A percentile compares a stretch with the other conserved stretches of the same genome.
These are phyloP conservation scores for Exophiala oligosperma DNA, from an alignment of 2,329 filamentous ascomycete genomes.

Conservation along the genomic window DNA sequence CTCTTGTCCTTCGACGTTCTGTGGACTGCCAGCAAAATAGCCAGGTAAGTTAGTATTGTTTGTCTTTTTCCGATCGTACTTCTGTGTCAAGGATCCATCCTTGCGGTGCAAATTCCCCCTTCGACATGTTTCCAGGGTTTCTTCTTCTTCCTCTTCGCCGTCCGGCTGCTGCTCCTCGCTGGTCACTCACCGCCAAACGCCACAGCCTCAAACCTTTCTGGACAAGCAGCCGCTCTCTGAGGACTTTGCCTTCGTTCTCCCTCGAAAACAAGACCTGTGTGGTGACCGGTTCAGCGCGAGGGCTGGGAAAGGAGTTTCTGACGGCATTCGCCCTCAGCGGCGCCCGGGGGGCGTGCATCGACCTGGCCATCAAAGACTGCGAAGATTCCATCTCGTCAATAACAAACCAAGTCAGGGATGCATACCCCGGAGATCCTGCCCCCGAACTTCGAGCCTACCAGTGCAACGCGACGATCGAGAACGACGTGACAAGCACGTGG, in stretches of 20 bases:
- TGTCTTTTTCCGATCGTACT: too few relatives aligned
- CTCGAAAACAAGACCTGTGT: constrained; percentile 30
- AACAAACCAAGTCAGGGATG: constrained; percentile 28
- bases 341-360: constrained; percentile 36
- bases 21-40: too few relatives aligned
- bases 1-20: too few relatives aligned
- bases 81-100: too few relatives aligned
- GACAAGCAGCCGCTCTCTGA: constrained; percentile 2
- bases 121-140: background rate
- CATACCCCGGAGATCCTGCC: constrained; percentile 21
- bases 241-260: constrained; percentile 28
- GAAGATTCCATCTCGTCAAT: constrained; percentile 34
- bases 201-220: background rate
- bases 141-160: background rate
- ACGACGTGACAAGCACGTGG: constrained; percentile 38
- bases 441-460: constrained; percentile 39
- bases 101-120: too few relatives aligned
- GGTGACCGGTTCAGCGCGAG: constrained; percentile 29
- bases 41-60: too few relatives aligned
- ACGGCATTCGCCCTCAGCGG: constrained; percentile 34
- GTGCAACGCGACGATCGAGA: constrained; percentile 41
- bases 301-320: constrained; percentile 35
- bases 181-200: background rate
- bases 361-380: constrained; percentile 31
- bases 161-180: background rate